phyloP scores from a whole-genome alignment of 257 asterid species.

The Salvia hispanica region DNA sequence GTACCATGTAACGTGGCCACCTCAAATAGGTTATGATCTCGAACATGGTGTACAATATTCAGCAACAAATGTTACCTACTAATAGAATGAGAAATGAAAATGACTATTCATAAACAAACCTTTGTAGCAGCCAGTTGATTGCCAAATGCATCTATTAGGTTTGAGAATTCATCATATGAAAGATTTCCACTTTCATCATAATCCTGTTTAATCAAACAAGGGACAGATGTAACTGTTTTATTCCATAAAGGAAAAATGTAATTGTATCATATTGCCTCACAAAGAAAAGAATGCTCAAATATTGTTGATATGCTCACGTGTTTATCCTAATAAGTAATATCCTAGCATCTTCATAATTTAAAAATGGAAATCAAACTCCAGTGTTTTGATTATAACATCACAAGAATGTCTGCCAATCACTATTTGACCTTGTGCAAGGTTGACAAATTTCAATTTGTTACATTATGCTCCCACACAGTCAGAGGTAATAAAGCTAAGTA shows the following conservation, averaged over 20 bases:
- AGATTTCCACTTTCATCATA: slow-evolving; percentile 79
- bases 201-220: slow-evolving; percentile 60
- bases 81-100: slow-evolving; percentile 14
- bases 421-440: background rate
- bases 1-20: background rate
- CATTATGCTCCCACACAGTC: background rate
- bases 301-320: background rate
- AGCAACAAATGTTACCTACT: slow-evolving; percentile 8
- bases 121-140: slow-evolving; percentile 83
- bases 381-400: slow-evolving; percentile 14
- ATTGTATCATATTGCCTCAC: slow-evolving; percentile 13
- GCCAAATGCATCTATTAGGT: slow-evolving; percentile 87
- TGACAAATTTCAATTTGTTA: slow-evolving; percentile 16
- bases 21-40: slow-evolving; percentile 20
- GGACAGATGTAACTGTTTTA: slow-evolving; percentile 21
- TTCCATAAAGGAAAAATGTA: slow-evolving; percentile 28
- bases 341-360: slow-evolving; percentile 16
- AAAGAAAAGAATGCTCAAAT: slow-evolving; percentile 21
- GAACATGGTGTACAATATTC: slow-evolving; percentile 23
- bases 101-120: slow-evolving; percentile 48
- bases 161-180: slow-evolving; percentile 75
- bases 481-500: background rate
- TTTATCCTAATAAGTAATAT: background rate
- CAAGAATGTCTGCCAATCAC: slow-evolving; percentile 11
- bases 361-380: slow-evolving; percentile 10